phyloP scores from a whole-genome alignment of 768 basidiomycete species.

The Cyathus striatus region DNA sequence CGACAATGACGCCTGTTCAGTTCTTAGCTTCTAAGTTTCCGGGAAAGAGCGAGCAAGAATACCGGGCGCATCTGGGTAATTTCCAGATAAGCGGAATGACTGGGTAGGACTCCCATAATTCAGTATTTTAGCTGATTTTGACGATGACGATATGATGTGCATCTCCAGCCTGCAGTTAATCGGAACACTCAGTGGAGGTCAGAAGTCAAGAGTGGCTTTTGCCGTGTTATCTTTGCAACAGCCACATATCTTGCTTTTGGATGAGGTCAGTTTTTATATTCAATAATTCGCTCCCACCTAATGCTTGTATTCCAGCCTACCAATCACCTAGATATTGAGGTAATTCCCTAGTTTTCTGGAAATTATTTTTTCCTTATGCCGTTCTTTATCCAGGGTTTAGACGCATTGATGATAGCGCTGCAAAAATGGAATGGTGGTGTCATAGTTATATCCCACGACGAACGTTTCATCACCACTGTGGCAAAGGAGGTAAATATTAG shows the following conservation, averaged over 20 bases:
- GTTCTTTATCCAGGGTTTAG: constrained; percentile 57
- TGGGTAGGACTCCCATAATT: constrained; percentile 40
- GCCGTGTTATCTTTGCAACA: constrained; percentile 78
- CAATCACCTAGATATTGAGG: constrained; percentile 95
- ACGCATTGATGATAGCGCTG: constrained; percentile 86
- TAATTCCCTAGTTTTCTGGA: constrained; percentile 17
- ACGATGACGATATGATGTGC: neutral
- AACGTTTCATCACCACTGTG: constrained; percentile 88
- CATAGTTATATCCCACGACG: constrained; percentile 93
- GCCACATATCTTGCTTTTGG: constrained; percentile 89
- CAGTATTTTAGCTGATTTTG: no score
- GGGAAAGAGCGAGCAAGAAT: constrained; percentile 94
- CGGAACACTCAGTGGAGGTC: constrained; percentile 90
- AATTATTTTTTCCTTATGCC: neutral
- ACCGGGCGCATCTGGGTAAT: constrained; percentile 89
- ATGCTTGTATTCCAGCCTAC: no score
- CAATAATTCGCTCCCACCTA: no score
- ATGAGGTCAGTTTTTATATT: constrained; percentile 61
- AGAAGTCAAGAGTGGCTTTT: constrained; percentile 95
- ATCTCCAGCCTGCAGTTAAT: constrained; percentile 71
- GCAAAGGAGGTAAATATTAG: constrained; percentile 59
- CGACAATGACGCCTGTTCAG: constrained; percentile 86
- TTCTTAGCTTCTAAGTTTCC: constrained; percentile 92
- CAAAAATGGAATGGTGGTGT: constrained; percentile 85
- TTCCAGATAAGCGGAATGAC: constrained; percentile 98